Base-by-base conservation (phyloP, 176 grass and related monocot species). In the Ensete ventricosum region DNA sequence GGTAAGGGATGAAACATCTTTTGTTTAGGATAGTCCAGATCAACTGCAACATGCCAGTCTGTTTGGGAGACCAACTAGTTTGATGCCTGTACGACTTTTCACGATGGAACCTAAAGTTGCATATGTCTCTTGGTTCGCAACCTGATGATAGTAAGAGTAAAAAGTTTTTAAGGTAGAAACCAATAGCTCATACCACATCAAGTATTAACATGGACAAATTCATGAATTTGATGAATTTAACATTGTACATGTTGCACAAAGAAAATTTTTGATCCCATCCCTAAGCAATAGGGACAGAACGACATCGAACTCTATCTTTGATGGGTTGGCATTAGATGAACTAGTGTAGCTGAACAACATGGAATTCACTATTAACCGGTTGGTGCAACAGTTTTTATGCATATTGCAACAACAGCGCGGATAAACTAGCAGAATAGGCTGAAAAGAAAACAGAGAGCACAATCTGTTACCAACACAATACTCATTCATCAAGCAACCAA, bases 121-220 rank as follows among this genome's bases (percentile, higher is more conserved):
- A 81, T n/a, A n/a, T 54, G 90, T 99, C 57, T 94, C 90, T 80
- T 94, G 95, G 83, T 90, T 99, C 84, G 90, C 95, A 84, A 99
- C 88, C 95, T 99, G 78, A n/a, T n/a, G n/a, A 55, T 77, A 57
- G 54, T 12, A 75, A 48, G 1, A 5, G 58, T 70, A 70, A 13
- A 34, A 55, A 62, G 53, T 77, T 78, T n/a, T 77, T 13, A 82
- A 68, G 81, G 66, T 52, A 8, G n/a, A 74, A 55, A 17, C 26
- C 10, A 1, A 55, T 34, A 54, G 53, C 55, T 55, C 12, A 20
- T 14, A 17, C 11, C 23, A 54, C 13, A 73, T 49, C 8, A 74
- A 57, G 7, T 27, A 74, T 2, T 20, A 54, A 74, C 10, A 74
- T 11, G 50, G 25, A 25, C 12, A 17, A n/a, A 74, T 55, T 16